A percentile compares a stretch with the other conserved stretches of the same genome.
Evolutionary conservation across 805 yeast genomes (phyloP).

Genomic region (Limtongia smithiae): DNA sequence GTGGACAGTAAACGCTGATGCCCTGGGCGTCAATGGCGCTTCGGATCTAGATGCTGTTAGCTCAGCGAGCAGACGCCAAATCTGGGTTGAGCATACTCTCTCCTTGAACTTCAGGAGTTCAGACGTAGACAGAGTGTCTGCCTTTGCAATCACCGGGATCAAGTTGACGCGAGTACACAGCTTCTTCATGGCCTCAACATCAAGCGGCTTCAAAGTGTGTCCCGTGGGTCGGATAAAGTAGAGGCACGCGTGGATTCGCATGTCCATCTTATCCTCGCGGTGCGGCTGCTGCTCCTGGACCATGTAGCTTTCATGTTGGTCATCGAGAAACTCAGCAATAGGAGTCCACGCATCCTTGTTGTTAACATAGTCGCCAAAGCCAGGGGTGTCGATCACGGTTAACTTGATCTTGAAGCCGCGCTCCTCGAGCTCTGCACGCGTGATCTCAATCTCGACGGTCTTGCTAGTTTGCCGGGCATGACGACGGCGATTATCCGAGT

Average conservation of each 20-base stretch:
- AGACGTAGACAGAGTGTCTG: constrained; percentile 62
- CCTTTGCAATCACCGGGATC: constrained; percentile 77
- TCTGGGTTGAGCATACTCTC: constrained; percentile 29
- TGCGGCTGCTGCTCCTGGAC: constrained; percentile 76
- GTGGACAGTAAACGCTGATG: constrained; percentile 55
- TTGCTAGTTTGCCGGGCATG: constrained; percentile 42
- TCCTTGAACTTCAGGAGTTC: constrained; percentile 57
- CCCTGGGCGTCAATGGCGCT: constrained; percentile 50
- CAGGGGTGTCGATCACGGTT: constrained; percentile 69
- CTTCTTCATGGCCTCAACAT: constrained; percentile 68
- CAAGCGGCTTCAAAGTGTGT: constrained; percentile 58
- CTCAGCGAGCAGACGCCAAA: neutral
- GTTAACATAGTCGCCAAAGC: constrained; percentile 69
- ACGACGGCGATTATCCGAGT: constrained; percentile 41
- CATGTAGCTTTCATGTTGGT: constrained; percentile 64
- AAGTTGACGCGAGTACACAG: constrained; percentile 70
- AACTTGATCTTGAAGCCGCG: constrained; percentile 56
- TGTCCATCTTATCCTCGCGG: constrained; percentile 52
- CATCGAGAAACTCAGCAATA: constrained; percentile 69
- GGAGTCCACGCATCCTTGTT: constrained; percentile 66
- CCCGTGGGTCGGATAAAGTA: constrained; percentile 75
- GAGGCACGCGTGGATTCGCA: constrained; percentile 78
- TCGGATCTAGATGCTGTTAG: constrained; percentile 45
- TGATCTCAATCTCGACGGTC: constrained; percentile 41
- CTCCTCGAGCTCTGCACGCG: constrained; percentile 55